Conservation (phyloP, 306 rosid genomes). For the Quercus agrifolia region DNA sequence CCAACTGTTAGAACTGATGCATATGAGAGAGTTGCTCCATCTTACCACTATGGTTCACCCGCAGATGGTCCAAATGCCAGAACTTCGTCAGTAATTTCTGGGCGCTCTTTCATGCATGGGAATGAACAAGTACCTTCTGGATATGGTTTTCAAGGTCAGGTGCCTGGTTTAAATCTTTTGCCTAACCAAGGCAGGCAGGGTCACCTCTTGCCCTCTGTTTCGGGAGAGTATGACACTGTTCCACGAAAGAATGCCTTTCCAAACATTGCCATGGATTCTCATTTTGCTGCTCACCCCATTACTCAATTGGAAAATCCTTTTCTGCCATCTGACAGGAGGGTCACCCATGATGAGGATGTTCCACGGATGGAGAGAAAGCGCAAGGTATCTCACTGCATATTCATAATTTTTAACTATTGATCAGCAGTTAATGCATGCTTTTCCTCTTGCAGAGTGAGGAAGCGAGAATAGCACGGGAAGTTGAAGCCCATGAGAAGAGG, state of each 20-base stretch:
- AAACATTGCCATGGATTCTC: conserved; percentile 36
- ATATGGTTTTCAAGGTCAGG: conserved; percentile 49
- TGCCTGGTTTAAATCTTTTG: conserved; percentile 39
- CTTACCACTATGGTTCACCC: conserved; percentile 45
- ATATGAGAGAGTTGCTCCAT: conserved; percentile 38
- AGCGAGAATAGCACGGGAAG: conserved; percentile 60
- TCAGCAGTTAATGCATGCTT: conserved; percentile 16
- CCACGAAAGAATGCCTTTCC: conserved; percentile 30
- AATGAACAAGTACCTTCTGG: conserved; percentile 43
- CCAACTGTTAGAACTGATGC: conserved; percentile 59
- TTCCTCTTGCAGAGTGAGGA: conserved; percentile 52
- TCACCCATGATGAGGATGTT: conserved; percentile 46
- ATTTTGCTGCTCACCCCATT: conserved; percentile 39
- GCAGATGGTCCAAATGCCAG: conserved; percentile 36
- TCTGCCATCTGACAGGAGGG: conserved; percentile 38
- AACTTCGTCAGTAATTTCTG: conserved; percentile 34
- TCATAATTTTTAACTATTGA: conserved; percentile 4
- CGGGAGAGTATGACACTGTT: conserved; percentile 35
- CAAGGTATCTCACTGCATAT: conserved; percentile 42
- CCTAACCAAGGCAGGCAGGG: conserved; percentile 46
- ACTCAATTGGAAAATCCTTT: conserved; percentile 38
- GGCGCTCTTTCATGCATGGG: conserved; percentile 32
- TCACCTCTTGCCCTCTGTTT: conserved; percentile 42
- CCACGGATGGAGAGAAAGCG: conserved; percentile 53
- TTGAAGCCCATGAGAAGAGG: conserved; percentile 75